Conservation (phyloP, 306 rosid species). For the Geum urbanum region DNA sequence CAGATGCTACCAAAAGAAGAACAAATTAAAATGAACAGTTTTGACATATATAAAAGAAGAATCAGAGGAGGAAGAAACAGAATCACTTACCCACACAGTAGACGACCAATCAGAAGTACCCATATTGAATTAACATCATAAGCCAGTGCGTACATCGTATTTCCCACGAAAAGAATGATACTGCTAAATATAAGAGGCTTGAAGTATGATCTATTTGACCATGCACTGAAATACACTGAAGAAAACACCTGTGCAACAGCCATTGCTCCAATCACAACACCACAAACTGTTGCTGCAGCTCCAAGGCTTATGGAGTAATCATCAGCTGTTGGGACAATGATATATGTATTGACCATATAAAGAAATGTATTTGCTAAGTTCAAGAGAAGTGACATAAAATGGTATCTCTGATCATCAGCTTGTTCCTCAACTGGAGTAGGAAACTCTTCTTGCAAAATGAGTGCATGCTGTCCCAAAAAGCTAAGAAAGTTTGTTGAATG, state of each 20-base stretch:
- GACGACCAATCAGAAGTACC: slow-evolving; percentile 92
- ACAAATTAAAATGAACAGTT: neutral
- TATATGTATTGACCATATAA: slow-evolving; percentile 97
- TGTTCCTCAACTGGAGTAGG: slow-evolving; percentile 68
- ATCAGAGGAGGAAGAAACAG: slow-evolving; percentile 18
- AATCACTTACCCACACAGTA: slow-evolving; percentile 83
- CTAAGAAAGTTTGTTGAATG: slow-evolving; percentile 91
- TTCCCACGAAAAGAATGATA: slow-evolving; percentile 71
- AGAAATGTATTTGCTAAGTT: slow-evolving; percentile 91
- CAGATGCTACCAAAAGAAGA: neutral
- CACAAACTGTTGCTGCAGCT: slow-evolving; percentile 98
- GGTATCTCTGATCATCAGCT: slow-evolving; percentile 61
- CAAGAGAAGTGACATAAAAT: slow-evolving; percentile 80
- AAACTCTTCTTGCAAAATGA: slow-evolving; percentile 89
- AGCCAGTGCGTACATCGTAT: slow-evolving; percentile 81
- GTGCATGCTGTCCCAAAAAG: slow-evolving; percentile 95
- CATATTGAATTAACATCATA: slow-evolving; percentile 74
- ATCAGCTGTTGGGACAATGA: slow-evolving; percentile 98
- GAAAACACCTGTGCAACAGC: slow-evolving; percentile 98
- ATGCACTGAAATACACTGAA: slow-evolving; percentile 96
- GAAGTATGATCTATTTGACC: slow-evolving; percentile 96
- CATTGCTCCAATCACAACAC: slow-evolving; percentile 95
- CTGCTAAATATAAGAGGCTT: slow-evolving; percentile 96
- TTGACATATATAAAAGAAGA: slow-evolving; percentile 11
- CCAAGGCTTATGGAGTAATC: slow-evolving; percentile 95